Evolutionary conservation across 495 filamentous ascomycete genomes (phyloP).

Genomic region (Aspergillus campestris): DNA sequence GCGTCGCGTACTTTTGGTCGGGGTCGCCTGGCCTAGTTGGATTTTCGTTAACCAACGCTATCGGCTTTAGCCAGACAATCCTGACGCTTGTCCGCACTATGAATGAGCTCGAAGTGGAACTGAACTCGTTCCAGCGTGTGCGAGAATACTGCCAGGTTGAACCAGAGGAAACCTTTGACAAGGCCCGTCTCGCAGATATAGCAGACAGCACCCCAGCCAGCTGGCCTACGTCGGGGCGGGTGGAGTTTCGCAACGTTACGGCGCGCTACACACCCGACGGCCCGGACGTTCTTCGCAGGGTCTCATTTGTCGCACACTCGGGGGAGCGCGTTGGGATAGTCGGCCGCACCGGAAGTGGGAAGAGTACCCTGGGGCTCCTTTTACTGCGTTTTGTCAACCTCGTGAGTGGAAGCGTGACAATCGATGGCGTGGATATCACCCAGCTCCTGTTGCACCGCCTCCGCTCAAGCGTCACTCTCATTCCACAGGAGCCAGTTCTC

Average conservation of each 20-base stretch:
- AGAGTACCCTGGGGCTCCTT: slow-evolving; percentile 49
- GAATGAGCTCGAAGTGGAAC: slow-evolving; percentile 42
- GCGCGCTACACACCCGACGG: slow-evolving; percentile 40
- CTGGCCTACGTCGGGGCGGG: slow-evolving; percentile 39
- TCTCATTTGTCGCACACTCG: slow-evolving; percentile 41
- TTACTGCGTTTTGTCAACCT: slow-evolving; percentile 46
- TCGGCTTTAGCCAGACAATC: slow-evolving; percentile 39
- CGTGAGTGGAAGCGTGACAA: slow-evolving; percentile 38
- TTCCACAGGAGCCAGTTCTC: slow-evolving; percentile 55
- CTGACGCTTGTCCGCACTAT: slow-evolving; percentile 34
- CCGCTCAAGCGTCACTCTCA: slow-evolving; percentile 47
- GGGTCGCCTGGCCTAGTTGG: slow-evolving; percentile 37
- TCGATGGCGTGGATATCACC: slow-evolving; percentile 45
- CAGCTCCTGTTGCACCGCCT: slow-evolving; percentile 45
- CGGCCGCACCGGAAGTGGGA: slow-evolving; percentile 57
- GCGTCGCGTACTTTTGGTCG: slow-evolving; percentile 35
- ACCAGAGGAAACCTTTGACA: slow-evolving; percentile 33
- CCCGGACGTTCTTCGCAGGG: slow-evolving; percentile 40
- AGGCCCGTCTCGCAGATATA: slow-evolving; percentile 1
- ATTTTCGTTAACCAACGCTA: slow-evolving; percentile 42
- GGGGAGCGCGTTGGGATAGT: slow-evolving; percentile 51
- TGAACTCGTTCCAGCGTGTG: slow-evolving; percentile 42
- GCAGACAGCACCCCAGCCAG: slow-evolving; percentile 34
- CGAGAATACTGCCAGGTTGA: slow-evolving; percentile 38
- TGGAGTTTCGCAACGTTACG: slow-evolving; percentile 42